phyloP scores from a whole-genome alignment of 805 yeast species.

The Saccharomycopsis capsularis region DNA sequence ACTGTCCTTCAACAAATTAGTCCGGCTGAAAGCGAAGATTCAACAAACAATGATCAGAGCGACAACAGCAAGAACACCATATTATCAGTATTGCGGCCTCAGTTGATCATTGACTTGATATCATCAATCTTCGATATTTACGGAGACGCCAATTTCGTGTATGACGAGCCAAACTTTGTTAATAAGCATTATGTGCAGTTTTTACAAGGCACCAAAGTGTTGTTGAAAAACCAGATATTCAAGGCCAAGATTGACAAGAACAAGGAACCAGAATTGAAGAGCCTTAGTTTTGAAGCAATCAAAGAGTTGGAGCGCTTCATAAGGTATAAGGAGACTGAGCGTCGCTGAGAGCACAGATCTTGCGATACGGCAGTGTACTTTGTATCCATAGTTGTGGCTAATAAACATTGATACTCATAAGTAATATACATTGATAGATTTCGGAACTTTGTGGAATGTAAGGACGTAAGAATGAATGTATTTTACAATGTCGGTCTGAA shows the following conservation, averaged over 20 bases:
- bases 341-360: too few species aligned
- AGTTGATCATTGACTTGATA: constrained; percentile 10
- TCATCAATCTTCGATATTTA: constrained; percentile 63
- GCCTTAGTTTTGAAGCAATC: constrained; percentile 58
- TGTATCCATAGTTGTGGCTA: neutral
- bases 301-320: constrained; percentile 68
- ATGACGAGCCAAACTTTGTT: constrained; percentile 65
- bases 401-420: neutral
- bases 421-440: neutral
- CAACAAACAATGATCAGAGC: neutral
- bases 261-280: constrained; percentile 48
- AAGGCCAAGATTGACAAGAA: constrained; percentile 56
- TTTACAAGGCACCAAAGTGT: constrained; percentile 29
- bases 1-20: neutral
- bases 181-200: constrained; percentile 38
- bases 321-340: constrained; percentile 56
- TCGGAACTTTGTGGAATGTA: too few species aligned
- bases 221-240: constrained; percentile 15
- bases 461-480: too few species aligned
- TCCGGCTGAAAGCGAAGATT: too few species aligned
- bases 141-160: constrained; percentile 61
- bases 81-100: neutral
- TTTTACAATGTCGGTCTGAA: too few species aligned
- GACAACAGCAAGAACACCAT: neutral
- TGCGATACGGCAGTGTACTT: too few species aligned